Percentiles rank a stretch among this genome's conserved stretches.
phyloP scores from a whole-genome alignment of 441 rosid genomes.

The Mallotus japonicus region DNA sequence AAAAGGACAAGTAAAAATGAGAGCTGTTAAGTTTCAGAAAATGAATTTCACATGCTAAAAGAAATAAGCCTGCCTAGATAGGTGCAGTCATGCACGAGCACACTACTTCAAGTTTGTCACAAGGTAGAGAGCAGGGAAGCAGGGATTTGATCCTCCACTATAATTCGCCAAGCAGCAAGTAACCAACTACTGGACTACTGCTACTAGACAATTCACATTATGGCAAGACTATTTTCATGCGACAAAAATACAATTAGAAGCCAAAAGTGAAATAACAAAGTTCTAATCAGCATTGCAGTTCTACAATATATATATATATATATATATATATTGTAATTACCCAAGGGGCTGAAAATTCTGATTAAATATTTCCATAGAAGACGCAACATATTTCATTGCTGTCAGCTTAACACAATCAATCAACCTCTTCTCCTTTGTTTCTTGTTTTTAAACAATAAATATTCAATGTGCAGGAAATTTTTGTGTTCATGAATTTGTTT shows the following conservation, averaged over 20 bases:
- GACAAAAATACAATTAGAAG: neutral
- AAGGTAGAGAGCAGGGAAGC: neutral
- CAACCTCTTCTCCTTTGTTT: neutral
- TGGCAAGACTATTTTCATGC: neutral
- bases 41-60: neutral
- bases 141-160: neutral
- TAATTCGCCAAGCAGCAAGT: neutral
- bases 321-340: neutral
- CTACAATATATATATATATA: too few species aligned
- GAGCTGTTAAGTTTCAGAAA: neutral
- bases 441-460: neutral
- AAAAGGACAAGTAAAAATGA: constrained; percentile 1
- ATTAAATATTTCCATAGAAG: neutral
- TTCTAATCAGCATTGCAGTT: neutral
- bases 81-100: neutral
- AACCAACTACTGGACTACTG: neutral
- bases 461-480: neutral
- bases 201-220: neutral
- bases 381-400: neutral
- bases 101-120: neutral
- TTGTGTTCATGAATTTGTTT: neutral
- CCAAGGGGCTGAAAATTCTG: neutral
- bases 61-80: neutral
- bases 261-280: neutral
- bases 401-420: constrained; percentile 9